phyloP scores from a whole-genome alignment of 1,139 yeast genomes.

The Magnusiomyces sp. region DNA sequence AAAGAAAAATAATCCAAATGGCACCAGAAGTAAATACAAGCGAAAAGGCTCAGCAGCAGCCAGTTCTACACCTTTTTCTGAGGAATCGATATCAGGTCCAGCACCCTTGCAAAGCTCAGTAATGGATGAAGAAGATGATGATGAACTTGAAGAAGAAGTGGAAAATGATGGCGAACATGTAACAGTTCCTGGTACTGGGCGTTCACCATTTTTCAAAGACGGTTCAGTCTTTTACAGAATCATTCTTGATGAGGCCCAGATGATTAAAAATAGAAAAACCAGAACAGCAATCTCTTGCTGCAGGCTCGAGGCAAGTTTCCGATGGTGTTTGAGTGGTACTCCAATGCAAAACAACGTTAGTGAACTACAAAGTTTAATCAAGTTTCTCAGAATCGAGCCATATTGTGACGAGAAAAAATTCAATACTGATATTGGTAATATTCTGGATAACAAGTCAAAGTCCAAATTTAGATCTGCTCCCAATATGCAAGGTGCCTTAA shows the following conservation, averaged over 20 bases:
- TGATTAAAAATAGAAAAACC: slow-evolving; percentile 67
- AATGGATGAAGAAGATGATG: slow-evolving; percentile 13
- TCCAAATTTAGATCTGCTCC: too few relatives aligned
- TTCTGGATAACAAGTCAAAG: slow-evolving; percentile 37
- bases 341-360: slow-evolving; percentile 85
- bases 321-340: slow-evolving; percentile 89
- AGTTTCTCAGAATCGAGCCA: slow-evolving; percentile 58
- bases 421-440: slow-evolving; percentile 48
- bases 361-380: slow-evolving; percentile 68
- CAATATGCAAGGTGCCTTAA: slow-evolving; percentile 39
- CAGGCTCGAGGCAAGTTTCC: slow-evolving; percentile 42
- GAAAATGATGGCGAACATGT: neutral
- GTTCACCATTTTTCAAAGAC: slow-evolving; percentile 58
- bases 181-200: slow-evolving; percentile 28
- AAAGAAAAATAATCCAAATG: slow-evolving; percentile 19
- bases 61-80: too few relatives aligned
- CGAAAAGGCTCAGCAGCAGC: too few relatives aligned
- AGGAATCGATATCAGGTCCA: neutral
- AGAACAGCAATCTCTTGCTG: slow-evolving; percentile 61
- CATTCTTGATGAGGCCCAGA: slow-evolving; percentile 86
- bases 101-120: slow-evolving; percentile 8
- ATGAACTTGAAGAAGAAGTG: neutral
- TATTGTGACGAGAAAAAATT: slow-evolving; percentile 46
- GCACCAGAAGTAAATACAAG: slow-evolving; percentile 5
- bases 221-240: slow-evolving; percentile 48